Conservation (phyloP, 2,329 filamentous ascomycete species). For the Huntiella omanensis region DNA sequence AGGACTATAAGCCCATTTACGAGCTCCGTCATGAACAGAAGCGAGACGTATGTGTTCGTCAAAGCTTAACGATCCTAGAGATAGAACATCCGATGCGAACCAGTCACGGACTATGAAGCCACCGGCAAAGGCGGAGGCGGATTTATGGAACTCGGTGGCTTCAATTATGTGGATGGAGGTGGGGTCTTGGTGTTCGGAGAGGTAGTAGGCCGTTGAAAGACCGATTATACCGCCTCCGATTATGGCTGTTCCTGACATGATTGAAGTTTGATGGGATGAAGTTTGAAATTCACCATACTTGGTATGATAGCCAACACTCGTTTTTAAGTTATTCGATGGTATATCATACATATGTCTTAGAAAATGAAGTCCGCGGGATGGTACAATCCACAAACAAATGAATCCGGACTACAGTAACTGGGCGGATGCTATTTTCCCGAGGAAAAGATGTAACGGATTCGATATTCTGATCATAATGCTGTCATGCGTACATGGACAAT, state of each 20-base stretch:
- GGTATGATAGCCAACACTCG: too few species aligned
- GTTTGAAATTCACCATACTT: background rate
- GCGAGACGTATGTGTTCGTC: constrained; percentile 48
- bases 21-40: constrained; percentile 33
- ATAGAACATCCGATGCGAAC: constrained; percentile 38
- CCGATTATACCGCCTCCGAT: constrained; percentile 54
- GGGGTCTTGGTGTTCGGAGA: constrained; percentile 30
- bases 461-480: too few species aligned
- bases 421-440: too few species aligned
- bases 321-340: too few species aligned
- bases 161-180: constrained; percentile 29
- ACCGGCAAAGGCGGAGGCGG: constrained; percentile 54
- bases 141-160: constrained; percentile 40
- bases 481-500: too few species aligned
- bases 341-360: too few species aligned
- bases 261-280: background rate
- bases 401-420: too few species aligned
- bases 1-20: constrained; percentile 30
- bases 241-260: constrained; percentile 34
- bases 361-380: too few species aligned
- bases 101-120: constrained; percentile 60
- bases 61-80: constrained; percentile 49
- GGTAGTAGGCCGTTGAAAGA: constrained; percentile 52
- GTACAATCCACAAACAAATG: too few species aligned
- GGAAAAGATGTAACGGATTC: too few species aligned